Conservation (phyloP, 257 asterid genomes). For the Nemophila menziesii region DNA sequence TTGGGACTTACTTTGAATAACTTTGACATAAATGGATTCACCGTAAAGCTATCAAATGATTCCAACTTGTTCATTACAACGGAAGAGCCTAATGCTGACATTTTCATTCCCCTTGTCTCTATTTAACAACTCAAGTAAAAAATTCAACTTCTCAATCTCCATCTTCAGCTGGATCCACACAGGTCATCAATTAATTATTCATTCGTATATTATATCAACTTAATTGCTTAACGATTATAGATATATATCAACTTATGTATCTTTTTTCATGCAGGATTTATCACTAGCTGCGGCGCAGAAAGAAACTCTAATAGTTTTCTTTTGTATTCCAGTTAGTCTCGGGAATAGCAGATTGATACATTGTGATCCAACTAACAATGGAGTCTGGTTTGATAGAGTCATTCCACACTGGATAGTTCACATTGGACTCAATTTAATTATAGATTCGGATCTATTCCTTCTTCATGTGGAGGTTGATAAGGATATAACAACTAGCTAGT, state of each 20-base stretch:
- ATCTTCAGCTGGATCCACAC: constrained; percentile 27
- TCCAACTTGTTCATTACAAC: too few relatives aligned
- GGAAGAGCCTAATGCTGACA: too few relatives aligned
- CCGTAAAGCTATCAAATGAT: not conserved
- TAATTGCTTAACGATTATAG: not conserved
- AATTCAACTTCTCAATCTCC: too few relatives aligned
- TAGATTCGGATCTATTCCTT: constrained; percentile 69
- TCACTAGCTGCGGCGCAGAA: constrained; percentile 21
- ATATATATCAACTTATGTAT: not conserved
- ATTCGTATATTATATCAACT: not conserved
- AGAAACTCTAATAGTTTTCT: constrained; percentile 44
- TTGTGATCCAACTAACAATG: constrained; percentile 62
- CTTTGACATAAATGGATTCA: constrained; percentile 1
- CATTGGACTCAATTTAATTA: constrained; percentile 50
- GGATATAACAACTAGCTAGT: too few relatives aligned
- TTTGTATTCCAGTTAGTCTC: constrained; percentile 72
- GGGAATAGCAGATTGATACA: constrained; percentile 68
- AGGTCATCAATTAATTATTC: constrained; percentile 22
- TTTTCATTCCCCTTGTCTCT: too few relatives aligned
- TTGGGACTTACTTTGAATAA: not conserved
- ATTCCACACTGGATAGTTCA: constrained; percentile 70
- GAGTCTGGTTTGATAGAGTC: constrained; percentile 43
- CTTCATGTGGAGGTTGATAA: constrained; percentile 83
- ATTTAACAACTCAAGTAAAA: too few relatives aligned
- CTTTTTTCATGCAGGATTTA: constrained; percentile 25